These are phyloP conservation scores for Bolboschoenus planiculmis DNA, from an alignment of 176 grass and related monocot species.

Conservation along the genomic window DNA sequence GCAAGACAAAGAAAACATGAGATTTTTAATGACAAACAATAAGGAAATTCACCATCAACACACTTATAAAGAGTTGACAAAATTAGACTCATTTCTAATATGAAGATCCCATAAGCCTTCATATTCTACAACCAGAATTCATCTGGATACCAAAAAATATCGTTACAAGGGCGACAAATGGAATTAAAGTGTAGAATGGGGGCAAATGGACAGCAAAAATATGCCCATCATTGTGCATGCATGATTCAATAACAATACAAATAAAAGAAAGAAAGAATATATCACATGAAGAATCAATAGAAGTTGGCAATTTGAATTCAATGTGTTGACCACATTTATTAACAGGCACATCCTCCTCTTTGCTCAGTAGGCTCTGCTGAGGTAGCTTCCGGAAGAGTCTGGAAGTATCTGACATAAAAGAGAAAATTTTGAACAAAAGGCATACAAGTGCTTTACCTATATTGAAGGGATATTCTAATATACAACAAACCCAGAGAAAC, in stretches of 20 bases:
- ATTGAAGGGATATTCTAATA: background rate
- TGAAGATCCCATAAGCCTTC: constrained; percentile 1
- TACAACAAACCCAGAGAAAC: background rate
- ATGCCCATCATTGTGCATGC: constrained; percentile 24
- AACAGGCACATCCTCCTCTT: constrained; percentile 74
- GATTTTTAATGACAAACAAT: background rate
- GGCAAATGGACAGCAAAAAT: constrained; percentile 16
- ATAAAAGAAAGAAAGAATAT: constrained; percentile 17
- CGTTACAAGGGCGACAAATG: constrained; percentile 2
- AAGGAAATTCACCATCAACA: background rate
- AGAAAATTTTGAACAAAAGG: background rate
- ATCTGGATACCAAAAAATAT: constrained; percentile 12
- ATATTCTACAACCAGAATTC: constrained; percentile 16
- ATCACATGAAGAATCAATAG: constrained; percentile 24
- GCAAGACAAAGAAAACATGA: background rate
- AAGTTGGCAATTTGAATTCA: constrained; percentile 3
- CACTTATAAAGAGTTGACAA: background rate
- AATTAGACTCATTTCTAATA: constrained; percentile 3
- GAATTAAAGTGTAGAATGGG: background rate
- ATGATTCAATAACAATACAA: constrained; percentile 11
- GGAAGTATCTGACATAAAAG: constrained; percentile 51
- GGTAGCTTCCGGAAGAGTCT: constrained; percentile 49
- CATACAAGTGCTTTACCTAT: constrained; percentile 2
- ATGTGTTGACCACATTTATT: constrained; percentile 17
- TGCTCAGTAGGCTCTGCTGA: constrained; percentile 31